Base-by-base conservation (phyloP, 2,329 filamentous ascomycete genomes). In the Hypomyces perniciosus region DNA sequence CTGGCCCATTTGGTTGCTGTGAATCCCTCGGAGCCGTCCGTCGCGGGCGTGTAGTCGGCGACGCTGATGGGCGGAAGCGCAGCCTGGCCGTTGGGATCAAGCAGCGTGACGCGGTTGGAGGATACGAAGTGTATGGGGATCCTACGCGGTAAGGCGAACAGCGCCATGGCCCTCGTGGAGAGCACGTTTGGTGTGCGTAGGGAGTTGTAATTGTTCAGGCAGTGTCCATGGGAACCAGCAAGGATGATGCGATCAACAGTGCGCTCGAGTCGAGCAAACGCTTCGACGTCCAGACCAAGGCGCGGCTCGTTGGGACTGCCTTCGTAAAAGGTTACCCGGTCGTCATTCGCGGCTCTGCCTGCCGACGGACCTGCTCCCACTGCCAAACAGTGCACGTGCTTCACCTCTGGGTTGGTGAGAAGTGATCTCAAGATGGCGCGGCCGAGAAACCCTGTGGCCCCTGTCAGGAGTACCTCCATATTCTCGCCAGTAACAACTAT, bases 191-290 rank as follows among this genome's bases (percentile, higher is more conserved):
- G 31, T 2, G n/a, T 29, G 4, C 56, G 49, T 0, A 70, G 54
- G 3, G 57, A 52, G 1, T 45, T 26, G 57, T 68, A 70, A 5
- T 53, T 53, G 46, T 69, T 63, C 52, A 59, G 51, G 57, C 57
- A 69, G 27, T 52, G 64, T 13, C 56, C 59, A 38, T 66, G 61
- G 20, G 68, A 68, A 8, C 69, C 72, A 42, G 62, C 64, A 57
- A 76, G 81, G 35, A 85, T 74, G 44, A 84, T 72, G 2, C 74
- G 55, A 54, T 74, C 66, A 1, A 62, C 30, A 20, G 28, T 28
- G 35, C 8, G 34, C 37, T 48, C 45, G 8, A 46, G 31, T 6
- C 29, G 10, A 8, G 20, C 9, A 27, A 50, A 49, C 3, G 56
- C 20, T 20, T 44, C 0, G 13, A 4, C 48, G 3, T 55, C 55